A percentile compares a stretch with the other conserved stretches of the same genome.
phyloP scores from a whole-genome alignment of 768 basidiomycete genomes.

The Lactarius indigo region DNA sequence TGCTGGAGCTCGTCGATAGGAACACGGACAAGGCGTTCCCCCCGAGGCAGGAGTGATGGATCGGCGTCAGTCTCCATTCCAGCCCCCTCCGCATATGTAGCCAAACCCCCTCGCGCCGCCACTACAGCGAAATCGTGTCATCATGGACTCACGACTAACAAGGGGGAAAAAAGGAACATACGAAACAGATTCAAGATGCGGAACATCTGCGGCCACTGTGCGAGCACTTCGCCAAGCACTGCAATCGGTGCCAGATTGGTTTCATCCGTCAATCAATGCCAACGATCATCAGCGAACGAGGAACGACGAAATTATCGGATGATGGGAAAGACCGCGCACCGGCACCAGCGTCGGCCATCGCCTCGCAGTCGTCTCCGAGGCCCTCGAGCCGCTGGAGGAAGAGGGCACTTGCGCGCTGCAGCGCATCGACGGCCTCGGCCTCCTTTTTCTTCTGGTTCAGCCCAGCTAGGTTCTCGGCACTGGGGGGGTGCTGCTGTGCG shows the following conservation, averaged over 20 bases:
- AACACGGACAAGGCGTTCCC: conserved; percentile 69
- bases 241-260: background rate
- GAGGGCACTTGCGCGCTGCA: conserved; percentile 59
- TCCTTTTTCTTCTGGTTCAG: conserved; percentile 80
- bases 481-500: conserved; percentile 35
- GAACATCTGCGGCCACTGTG: conserved; percentile 84
- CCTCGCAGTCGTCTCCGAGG: conserved; percentile 66
- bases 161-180: conserved; percentile 34
- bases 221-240: conserved; percentile 76
- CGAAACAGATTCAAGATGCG: conserved; percentile 66
- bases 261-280: too few species aligned
- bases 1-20: conserved; percentile 62
- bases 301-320: background rate
- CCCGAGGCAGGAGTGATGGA: conserved; percentile 32
- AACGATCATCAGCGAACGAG: background rate
- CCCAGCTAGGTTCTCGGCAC: conserved; percentile 50
- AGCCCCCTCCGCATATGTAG: conserved; percentile 29
- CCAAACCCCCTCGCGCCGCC: conserved; percentile 41
- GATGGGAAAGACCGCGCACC: conserved; percentile 38
- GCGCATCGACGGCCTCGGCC: conserved; percentile 67
- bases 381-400: conserved; percentile 67
- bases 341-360: conserved; percentile 74
- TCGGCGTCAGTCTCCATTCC: background rate
- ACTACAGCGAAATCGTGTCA: conserved; percentile 36
- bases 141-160: background rate